Percentiles rank a stretch among this genome's conserved stretches.
phyloP scores from a whole-genome alignment of 1,284 basidiomycete species.

The Ceratobasidium sp. region DNA sequence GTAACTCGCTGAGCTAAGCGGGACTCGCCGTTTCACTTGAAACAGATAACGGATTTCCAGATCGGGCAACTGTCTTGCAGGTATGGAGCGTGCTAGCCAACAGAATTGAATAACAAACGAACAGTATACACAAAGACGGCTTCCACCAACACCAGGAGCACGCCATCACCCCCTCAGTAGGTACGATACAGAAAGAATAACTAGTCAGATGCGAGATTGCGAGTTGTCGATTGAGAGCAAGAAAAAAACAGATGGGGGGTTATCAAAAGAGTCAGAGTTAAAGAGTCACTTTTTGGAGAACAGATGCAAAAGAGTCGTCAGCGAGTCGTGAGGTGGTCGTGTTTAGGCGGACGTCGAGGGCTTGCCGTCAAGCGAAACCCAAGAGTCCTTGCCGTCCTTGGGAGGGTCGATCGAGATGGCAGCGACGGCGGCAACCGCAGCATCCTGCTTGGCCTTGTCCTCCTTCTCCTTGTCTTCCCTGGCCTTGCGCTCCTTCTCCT shows the following conservation, averaged over 20 bases:
- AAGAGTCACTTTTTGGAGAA: not conserved
- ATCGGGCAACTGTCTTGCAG: not conserved
- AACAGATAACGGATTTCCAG: not conserved
- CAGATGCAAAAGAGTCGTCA: slow-evolving; percentile 1
- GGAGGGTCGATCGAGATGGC: slow-evolving; percentile 43
- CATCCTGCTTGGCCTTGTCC: slow-evolving; percentile 51
- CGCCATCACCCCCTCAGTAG: not conserved
- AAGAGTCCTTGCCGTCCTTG: slow-evolving; percentile 4
- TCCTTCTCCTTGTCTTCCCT: slow-evolving; percentile 36
- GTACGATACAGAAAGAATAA: slow-evolving; percentile 20
- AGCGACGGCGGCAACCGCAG: slow-evolving; percentile 46
- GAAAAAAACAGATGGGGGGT: not conserved
- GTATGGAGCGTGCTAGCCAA: too few relatives aligned
- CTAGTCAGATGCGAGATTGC: slow-evolving; percentile 10
- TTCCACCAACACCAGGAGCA: not conserved
- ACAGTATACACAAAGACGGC: slow-evolving; percentile 12
- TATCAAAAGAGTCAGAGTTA: not conserved
- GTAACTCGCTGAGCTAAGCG: not conserved
- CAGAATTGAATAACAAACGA: slow-evolving; percentile 7
- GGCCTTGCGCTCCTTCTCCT: slow-evolving; percentile 33
- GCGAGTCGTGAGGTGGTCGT: not conserved
- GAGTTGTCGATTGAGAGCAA: not conserved
- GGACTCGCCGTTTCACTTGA: not conserved
- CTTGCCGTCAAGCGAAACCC: slow-evolving; percentile 5
- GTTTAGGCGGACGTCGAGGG: not conserved